Conservation (phyloP, 2,329 filamentous ascomycete species). For the Fusarium sublunatum region DNA sequence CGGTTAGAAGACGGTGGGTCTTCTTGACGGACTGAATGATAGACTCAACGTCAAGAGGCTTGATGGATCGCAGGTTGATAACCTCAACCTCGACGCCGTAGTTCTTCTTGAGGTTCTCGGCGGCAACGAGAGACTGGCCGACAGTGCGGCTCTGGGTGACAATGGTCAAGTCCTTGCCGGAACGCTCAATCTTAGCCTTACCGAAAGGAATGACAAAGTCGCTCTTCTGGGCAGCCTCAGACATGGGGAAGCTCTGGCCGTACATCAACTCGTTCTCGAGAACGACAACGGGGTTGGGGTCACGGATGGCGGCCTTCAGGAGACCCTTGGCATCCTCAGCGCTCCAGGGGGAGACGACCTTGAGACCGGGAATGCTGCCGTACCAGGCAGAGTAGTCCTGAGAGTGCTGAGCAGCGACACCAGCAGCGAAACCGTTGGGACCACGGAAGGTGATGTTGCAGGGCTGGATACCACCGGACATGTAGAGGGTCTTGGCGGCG, state of each 20-base stretch:
- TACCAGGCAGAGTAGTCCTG: constrained; percentile 99
- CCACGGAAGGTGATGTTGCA: constrained; percentile 99
- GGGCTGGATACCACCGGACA: constrained; percentile 99
- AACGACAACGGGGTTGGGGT: constrained; percentile 95
- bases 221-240: constrained; percentile 91
- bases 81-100: constrained; percentile 97
- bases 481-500: constrained; percentile 98
- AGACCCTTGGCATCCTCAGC: constrained; percentile 98
- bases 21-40: constrained; percentile 99
- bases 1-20: constrained; percentile 88
- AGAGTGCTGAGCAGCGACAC: constrained; percentile 97
- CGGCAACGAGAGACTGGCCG: constrained; percentile 87
- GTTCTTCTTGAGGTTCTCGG: constrained; percentile 92
- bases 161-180: constrained; percentile 95
- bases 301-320: constrained; percentile 95
- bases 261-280: constrained; percentile 93
- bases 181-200: constrained; percentile 98
- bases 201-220: constrained; percentile 98
- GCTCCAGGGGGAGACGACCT: constrained; percentile 96
- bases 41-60: constrained; percentile 93
- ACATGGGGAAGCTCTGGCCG: constrained; percentile 96
- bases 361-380: constrained; percentile 95
- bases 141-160: constrained; percentile 96
- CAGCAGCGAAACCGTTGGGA: constrained; percentile 96
- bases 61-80: constrained; percentile 97